phyloP scores from a whole-genome alignment of 495 filamentous ascomycete genomes.

The Aspergillus leporis region DNA sequence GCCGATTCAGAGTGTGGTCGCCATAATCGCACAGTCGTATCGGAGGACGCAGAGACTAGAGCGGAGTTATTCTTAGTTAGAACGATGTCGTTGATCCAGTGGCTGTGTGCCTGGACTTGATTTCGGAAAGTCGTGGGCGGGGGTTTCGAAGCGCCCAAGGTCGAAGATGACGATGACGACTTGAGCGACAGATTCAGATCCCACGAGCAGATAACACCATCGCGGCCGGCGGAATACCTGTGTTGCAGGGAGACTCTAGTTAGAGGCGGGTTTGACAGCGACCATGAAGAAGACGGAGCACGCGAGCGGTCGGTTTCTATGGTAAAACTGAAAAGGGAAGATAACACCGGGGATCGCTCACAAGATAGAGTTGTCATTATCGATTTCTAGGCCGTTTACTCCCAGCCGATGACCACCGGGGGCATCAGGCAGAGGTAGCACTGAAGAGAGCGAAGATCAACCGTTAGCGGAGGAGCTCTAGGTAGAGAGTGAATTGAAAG shows the following conservation, averaged over 20 bases:
- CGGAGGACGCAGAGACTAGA: conserved; percentile 91
- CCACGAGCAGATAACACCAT: conserved; percentile 96
- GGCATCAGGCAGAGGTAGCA: conserved; percentile 90
- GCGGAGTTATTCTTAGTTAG: conserved; percentile 79
- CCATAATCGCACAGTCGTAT: conserved; percentile 94
- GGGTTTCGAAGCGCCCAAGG: conserved; percentile 32
- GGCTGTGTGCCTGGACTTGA: conserved; percentile 96
- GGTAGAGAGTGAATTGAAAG: not conserved
- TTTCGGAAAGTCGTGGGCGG: conserved; percentile 69
- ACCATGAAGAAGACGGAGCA: not conserved
- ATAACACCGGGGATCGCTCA: conserved; percentile 57
- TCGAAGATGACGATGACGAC: conserved; percentile 37
- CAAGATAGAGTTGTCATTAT: conserved; percentile 82
- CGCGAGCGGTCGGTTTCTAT: no score
- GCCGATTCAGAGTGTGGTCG: conserved; percentile 73
- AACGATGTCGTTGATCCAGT: conserved; percentile 98
- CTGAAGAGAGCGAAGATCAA: conserved; percentile 45
- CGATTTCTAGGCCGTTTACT: conserved; percentile 89
- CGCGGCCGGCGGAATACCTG: conserved; percentile 94
- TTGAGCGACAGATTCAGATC: conserved; percentile 62
- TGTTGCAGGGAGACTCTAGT: conserved; percentile 21
- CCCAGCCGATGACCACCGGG: conserved; percentile 89
- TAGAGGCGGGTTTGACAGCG: conserved; percentile 18
- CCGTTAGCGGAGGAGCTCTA: conserved; percentile 15
- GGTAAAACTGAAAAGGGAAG: no score